Percentiles rank a stretch among this genome's conserved stretches.
Evolutionary conservation across 2,329 filamentous ascomycete species (phyloP).

Genomic region (Magnaporthales sp.): DNA sequence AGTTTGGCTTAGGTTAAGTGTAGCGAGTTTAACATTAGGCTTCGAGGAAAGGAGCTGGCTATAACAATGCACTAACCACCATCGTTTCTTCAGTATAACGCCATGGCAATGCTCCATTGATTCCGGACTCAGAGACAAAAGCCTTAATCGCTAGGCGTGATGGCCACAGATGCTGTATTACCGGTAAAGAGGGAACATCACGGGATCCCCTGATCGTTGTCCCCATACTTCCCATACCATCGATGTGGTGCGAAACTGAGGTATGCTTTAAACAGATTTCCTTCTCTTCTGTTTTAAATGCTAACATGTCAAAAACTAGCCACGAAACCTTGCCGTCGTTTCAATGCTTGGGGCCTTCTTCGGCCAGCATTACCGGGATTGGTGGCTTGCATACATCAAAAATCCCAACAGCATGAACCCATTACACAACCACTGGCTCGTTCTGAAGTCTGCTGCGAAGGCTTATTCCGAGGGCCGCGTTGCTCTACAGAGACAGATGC

Average conservation of each 20-base stretch:
- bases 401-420: constrained; percentile 9
- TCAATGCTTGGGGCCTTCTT: constrained; percentile 22
- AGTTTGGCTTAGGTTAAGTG: background rate
- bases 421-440: constrained; percentile 19
- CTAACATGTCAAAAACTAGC: background rate
- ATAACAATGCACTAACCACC: background rate
- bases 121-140: constrained; percentile 6
- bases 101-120: constrained; percentile 9
- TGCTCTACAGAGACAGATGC: constrained; percentile 14
- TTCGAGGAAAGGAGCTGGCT: no score
- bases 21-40: no score
- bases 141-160: constrained; percentile 14
- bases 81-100: constrained; percentile 7
- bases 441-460: constrained; percentile 16
- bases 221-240: constrained; percentile 15
- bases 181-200: constrained; percentile 13
- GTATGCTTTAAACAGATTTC: constrained; percentile 7
- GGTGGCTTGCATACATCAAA: constrained; percentile 19
- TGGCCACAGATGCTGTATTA: constrained; percentile 16
- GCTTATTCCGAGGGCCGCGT: constrained; percentile 16
- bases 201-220: constrained; percentile 15
- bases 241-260: constrained; percentile 13
- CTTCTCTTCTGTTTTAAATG: background rate
- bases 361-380: constrained; percentile 18
- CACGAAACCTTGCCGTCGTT: constrained; percentile 8